These are phyloP conservation scores for Jaltomata sinuosa DNA, from an alignment of 257 asterid genomes.

Conservation along the genomic window DNA sequence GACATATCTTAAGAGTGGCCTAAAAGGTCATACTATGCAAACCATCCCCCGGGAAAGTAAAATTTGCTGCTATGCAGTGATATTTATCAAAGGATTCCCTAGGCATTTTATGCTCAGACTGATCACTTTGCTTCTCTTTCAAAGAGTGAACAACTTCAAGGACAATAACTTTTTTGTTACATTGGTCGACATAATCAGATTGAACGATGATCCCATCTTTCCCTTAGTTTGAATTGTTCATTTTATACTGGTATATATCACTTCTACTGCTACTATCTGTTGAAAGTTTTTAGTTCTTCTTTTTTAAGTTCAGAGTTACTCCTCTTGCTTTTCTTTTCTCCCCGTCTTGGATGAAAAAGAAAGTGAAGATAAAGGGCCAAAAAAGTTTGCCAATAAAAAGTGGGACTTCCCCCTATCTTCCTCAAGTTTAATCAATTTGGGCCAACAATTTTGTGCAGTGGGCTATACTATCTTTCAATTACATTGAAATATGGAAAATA, in stretches of 20 bases:
- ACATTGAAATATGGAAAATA: neutral
- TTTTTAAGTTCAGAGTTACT: neutral
- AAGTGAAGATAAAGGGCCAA: neutral
- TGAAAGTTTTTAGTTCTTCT: neutral
- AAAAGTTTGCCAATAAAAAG: neutral
- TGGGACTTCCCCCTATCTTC: neutral
- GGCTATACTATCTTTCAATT: no score
- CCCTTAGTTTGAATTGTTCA: neutral
- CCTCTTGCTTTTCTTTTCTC: neutral
- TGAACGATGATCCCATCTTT: neutral
- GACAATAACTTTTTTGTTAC: neutral
- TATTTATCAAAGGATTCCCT: neutral
- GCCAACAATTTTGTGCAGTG: no score
- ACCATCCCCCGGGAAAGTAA: neutral
- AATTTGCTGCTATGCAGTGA: neutral
- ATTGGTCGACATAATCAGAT: neutral
- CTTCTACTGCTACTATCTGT: neutral
- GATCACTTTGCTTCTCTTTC: neutral
- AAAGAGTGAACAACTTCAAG: neutral
- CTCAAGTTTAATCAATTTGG: no score
- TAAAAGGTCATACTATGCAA: neutral
- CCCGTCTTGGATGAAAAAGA: neutral
- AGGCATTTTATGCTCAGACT: neutral
- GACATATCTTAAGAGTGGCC: neutral
- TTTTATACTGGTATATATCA: neutral